Evolutionary conservation across 164 flowering plant genomes (phyloP).

Genomic region (Kingdonia uniflora): DNA sequence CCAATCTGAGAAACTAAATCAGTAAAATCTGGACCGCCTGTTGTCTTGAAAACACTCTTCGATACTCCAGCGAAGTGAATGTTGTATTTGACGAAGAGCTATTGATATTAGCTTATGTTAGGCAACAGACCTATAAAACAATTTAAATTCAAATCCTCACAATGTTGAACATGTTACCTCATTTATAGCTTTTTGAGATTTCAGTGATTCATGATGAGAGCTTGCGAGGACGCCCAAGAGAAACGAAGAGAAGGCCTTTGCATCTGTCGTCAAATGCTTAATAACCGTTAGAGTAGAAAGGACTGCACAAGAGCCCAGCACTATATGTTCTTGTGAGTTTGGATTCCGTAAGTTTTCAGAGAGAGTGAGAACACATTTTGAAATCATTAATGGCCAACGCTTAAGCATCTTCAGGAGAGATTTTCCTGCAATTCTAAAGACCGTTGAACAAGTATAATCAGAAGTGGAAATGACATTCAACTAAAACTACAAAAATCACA

Average conservation of each 20-base stretch:
- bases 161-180: conserved; percentile 44
- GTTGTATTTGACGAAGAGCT: conserved; percentile 96
- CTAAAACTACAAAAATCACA: too few relatives aligned
- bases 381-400: conserved; percentile 78
- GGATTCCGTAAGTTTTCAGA: conserved; percentile 51
- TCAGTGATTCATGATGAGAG: conserved; percentile 89
- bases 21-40: conserved; percentile 44
- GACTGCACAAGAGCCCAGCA: conserved; percentile 82
- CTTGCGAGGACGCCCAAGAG: conserved; percentile 77
- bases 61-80: conserved; percentile 84
- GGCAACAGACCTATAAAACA: conserved; percentile 2
- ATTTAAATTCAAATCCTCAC: background rate
- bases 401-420: conserved; percentile 77
- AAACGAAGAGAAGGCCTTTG: conserved; percentile 69
- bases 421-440: conserved; percentile 79
- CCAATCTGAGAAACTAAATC: conserved; percentile 76
- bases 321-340: conserved; percentile 63
- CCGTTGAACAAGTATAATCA: too few relatives aligned
- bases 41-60: conserved; percentile 42
- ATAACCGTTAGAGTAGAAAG: conserved; percentile 77
- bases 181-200: conserved; percentile 89
- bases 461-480: too few relatives aligned
- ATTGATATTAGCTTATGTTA: conserved; percentile 10
- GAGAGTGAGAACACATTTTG: conserved; percentile 68
- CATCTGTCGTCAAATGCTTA: conserved; percentile 72